A percentile compares a stretch with the other conserved stretches of the same genome.
These are phyloP conservation scores for Termitomyces eurrhizus DNA, from an alignment of 768 basidiomycete species.

Conservation along the genomic window DNA sequence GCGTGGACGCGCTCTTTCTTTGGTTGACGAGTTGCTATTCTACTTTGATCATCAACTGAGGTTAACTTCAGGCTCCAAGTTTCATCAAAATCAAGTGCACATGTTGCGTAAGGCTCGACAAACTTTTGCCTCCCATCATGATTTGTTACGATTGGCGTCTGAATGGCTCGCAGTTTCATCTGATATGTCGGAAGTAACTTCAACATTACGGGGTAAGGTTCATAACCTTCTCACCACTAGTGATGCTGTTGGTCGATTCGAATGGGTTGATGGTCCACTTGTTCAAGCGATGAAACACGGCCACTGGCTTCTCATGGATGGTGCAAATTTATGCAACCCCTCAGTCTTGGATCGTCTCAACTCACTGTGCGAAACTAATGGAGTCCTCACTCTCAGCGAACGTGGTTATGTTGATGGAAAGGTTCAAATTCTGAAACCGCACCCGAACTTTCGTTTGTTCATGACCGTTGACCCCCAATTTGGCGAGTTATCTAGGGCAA, in stretches of 20 bases:
- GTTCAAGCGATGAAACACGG: slow-evolving; percentile 82
- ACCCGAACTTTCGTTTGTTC: slow-evolving; percentile 87
- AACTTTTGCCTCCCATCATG: slow-evolving; percentile 5
- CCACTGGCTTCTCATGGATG: slow-evolving; percentile 87
- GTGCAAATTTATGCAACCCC: slow-evolving; percentile 91
- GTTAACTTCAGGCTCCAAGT: slow-evolving; percentile 26
- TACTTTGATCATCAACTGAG: slow-evolving; percentile 37
- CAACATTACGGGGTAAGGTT: slow-evolving; percentile 19
- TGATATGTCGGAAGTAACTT: slow-evolving; percentile 1
- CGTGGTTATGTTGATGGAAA: slow-evolving; percentile 77
- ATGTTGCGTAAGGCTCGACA: slow-evolving; percentile 19
- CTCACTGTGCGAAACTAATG: slow-evolving; percentile 88
- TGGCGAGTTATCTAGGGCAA: slow-evolving; percentile 94
- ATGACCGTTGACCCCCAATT: slow-evolving; percentile 90
- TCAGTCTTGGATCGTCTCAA: slow-evolving; percentile 97
- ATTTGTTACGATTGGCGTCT: slow-evolving; percentile 14
- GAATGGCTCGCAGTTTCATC: slow-evolving; percentile 13
- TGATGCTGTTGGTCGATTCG: slow-evolving; percentile 57
- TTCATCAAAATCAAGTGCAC: slow-evolving; percentile 17
- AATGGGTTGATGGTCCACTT: slow-evolving; percentile 95
- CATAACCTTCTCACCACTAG: slow-evolving; percentile 18
- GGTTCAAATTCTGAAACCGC: slow-evolving; percentile 74
- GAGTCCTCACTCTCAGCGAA: slow-evolving; percentile 82
- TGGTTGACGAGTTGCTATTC: slow-evolving; percentile 37
- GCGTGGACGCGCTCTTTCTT: slow-evolving; percentile 31